phyloP scores from a whole-genome alignment of 768 basidiomycete genomes.

The Lactarius deliciosus region DNA sequence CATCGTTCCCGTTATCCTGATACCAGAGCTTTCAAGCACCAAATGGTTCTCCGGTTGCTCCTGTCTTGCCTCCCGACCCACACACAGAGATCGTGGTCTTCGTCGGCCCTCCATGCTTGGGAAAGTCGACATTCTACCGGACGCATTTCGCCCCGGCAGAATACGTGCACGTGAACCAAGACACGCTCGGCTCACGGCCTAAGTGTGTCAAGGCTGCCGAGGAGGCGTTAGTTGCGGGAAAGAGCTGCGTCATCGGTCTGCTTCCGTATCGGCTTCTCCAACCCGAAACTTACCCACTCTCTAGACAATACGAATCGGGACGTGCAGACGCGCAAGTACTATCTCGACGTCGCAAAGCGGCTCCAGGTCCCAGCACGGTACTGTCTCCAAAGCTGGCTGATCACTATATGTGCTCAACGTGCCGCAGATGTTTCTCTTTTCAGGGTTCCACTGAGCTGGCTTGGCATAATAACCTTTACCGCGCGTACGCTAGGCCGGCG shows the following conservation, averaged over 20 bases:
- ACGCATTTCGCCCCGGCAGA: slow-evolving; percentile 62
- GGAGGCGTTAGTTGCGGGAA: slow-evolving; percentile 50
- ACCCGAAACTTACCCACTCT: background rate
- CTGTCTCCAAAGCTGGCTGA: background rate
- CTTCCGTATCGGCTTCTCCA: background rate
- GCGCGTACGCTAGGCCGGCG: slow-evolving; percentile 62
- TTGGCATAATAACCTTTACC: slow-evolving; percentile 92
- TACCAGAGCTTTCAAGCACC: slow-evolving; percentile 49
- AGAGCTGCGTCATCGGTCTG: slow-evolving; percentile 78
- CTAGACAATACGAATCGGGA: slow-evolving; percentile 94
- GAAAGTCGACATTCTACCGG: slow-evolving; percentile 81
- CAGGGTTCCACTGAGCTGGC: slow-evolving; percentile 75
- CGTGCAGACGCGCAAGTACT: slow-evolving; percentile 61
- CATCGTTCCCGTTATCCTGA: slow-evolving; percentile 35
- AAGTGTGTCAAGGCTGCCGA: slow-evolving; percentile 71
- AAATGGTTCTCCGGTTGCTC: slow-evolving; percentile 42
- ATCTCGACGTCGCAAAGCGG: slow-evolving; percentile 65
- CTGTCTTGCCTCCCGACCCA: slow-evolving; percentile 5
- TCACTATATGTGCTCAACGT: background rate
- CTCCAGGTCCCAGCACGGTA: slow-evolving; percentile 58
- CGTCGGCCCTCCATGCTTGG: slow-evolving; percentile 61
- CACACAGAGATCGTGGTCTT: slow-evolving; percentile 55
- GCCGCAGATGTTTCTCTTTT: slow-evolving; percentile 71
- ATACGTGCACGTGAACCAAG: slow-evolving; percentile 88
- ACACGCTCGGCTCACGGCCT: slow-evolving; percentile 67